Evolutionary conservation across 768 basidiomycete genomes (phyloP).

Genomic region (Ramaria sp.): DNA sequence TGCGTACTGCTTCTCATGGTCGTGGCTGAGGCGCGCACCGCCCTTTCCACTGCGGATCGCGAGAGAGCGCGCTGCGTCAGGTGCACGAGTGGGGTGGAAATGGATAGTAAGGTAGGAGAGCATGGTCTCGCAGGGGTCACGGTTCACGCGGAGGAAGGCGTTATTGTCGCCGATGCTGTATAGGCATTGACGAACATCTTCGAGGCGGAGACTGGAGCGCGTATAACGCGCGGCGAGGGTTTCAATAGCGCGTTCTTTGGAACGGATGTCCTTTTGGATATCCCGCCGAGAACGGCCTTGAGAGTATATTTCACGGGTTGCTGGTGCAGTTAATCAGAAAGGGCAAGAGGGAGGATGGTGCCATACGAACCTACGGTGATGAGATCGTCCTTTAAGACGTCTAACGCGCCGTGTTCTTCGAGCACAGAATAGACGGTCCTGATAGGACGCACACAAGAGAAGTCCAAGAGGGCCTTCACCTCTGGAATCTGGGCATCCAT

Average conservation of each 20-base stretch:
- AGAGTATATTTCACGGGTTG: constrained; percentile 75
- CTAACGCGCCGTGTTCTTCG: constrained; percentile 52
- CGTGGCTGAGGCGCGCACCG: constrained; percentile 74
- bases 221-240: constrained; percentile 54
- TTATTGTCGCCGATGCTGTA: constrained; percentile 89
- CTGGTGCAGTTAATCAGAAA: constrained; percentile 17
- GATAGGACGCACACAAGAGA: constrained; percentile 71
- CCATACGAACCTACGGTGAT: constrained; percentile 30
- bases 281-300: constrained; percentile 63
- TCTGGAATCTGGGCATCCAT: constrained; percentile 81
- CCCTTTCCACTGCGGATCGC: constrained; percentile 75
- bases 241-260: constrained; percentile 80
- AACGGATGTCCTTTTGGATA: constrained; percentile 76
- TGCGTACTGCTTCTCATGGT: constrained; percentile 75
- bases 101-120: constrained; percentile 63
- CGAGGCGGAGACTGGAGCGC: constrained; percentile 43
- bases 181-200: constrained; percentile 64
- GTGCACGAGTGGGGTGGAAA: constrained; percentile 65
- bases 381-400: constrained; percentile 67
- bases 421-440: constrained; percentile 62
- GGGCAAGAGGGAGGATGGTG: not conserved
- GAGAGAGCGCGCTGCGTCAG: constrained; percentile 53
- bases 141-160: constrained; percentile 76
- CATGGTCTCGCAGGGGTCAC: constrained; percentile 83
- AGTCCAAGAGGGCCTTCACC: constrained; percentile 68